phyloP scores from a whole-genome alignment of 2,329 filamentous ascomycete species.

The Apiospora saccharicola region DNA sequence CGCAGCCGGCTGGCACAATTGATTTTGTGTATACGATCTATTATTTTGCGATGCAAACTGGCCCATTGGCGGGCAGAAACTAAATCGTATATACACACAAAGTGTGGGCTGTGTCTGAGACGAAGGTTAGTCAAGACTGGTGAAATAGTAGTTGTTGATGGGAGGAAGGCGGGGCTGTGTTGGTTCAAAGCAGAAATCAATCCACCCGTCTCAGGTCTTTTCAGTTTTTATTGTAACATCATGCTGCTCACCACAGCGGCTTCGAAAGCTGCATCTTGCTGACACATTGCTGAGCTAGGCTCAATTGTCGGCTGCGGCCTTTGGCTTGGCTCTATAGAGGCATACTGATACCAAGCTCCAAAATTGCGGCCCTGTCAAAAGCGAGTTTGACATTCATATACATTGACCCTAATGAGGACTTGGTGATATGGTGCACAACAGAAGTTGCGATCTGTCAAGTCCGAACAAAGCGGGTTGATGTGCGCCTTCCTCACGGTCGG shows the following conservation, averaged over 20 bases:
- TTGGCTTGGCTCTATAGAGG: conserved; percentile 26
- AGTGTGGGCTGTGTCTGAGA: neutral
- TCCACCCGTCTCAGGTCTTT: conserved; percentile 31
- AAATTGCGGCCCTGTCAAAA: conserved; percentile 18
- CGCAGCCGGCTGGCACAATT: conserved; percentile 17
- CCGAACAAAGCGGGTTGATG: conserved; percentile 5
- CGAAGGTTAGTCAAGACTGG: neutral
- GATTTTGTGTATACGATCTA: conserved; percentile 9
- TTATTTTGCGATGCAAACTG: neutral
- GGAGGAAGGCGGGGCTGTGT: conserved; percentile 20
- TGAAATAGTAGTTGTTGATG: conserved; percentile 11
- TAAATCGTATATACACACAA: conserved; percentile 1
- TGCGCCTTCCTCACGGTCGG: conserved; percentile 14
- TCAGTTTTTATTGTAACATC: conserved; percentile 30
- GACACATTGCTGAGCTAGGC: neutral
- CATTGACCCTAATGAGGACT: neutral
- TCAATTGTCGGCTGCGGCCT: conserved; percentile 28
- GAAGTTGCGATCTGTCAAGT: conserved; percentile 10
- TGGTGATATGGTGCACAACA: conserved; percentile 1
- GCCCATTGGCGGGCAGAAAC: neutral
- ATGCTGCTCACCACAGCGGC: conserved; percentile 31
- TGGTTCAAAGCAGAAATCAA: conserved; percentile 1
- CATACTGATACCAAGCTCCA: conserved; percentile 26
- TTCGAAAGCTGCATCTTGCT: conserved; percentile 27
- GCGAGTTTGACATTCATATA: conserved; percentile 21